Evolutionary conservation across 441 rosid genomes (phyloP).

Genomic region (Melastoma candidum): DNA sequence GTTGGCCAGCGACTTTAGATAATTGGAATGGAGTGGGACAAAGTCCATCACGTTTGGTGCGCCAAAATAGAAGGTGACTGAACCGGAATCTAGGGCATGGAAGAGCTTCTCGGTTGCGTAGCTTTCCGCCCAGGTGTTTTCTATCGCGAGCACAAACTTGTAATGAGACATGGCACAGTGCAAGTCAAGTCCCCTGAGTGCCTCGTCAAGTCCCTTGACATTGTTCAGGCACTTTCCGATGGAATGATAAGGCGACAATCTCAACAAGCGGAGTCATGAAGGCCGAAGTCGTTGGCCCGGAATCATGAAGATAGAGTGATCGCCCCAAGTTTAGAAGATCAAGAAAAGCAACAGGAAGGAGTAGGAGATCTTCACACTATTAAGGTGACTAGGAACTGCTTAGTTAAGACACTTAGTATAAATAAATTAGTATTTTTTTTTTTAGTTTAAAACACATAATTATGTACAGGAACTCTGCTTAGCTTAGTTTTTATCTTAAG

Average conservation of each 20-base stretch:
- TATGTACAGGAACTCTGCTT: too few species aligned
- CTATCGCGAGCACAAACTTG: slow-evolving; percentile 82
- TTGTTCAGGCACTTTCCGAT: slow-evolving; percentile 91
- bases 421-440: too few species aligned
- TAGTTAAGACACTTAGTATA: too few species aligned
- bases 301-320: too few species aligned
- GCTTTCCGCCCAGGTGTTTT: slow-evolving; percentile 71
- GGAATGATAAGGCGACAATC: slow-evolving; percentile 60
- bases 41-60: slow-evolving; percentile 68
- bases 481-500: too few species aligned
- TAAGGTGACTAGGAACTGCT: too few species aligned
- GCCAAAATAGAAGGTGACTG: slow-evolving; percentile 77
- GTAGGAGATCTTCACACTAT: too few species aligned
- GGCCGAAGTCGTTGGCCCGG: too few species aligned
- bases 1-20: slow-evolving; percentile 41
- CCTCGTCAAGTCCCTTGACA: slow-evolving; percentile 60
- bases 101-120: slow-evolving; percentile 85
- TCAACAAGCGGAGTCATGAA: slow-evolving; percentile 28
- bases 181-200: slow-evolving; percentile 29
- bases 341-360: too few species aligned
- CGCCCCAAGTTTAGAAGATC: too few species aligned
- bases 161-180: slow-evolving; percentile 91
- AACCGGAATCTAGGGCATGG: slow-evolving; percentile 68
- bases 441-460: too few species aligned
- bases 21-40: slow-evolving; percentile 66